Percentiles rank a stretch among this genome's conserved stretches.
These are phyloP conservation scores for Sclerotinia trifoliorum DNA, from an alignment of 2,329 filamentous ascomycete genomes.

Conservation along the genomic window DNA sequence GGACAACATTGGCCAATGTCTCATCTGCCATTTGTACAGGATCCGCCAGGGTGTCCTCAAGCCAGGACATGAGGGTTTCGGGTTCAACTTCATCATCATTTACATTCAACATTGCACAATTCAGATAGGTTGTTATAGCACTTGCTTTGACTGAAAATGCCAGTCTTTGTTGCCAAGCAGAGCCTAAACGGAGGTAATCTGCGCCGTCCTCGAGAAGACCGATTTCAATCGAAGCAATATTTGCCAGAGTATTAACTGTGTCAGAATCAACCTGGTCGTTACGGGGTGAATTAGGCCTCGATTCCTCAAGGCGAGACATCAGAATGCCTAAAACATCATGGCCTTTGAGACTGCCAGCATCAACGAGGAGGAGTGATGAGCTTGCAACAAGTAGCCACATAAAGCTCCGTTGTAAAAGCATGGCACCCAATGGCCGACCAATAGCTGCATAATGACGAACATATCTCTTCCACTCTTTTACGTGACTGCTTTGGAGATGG, in stretches of 20 bases:
- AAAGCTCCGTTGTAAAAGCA: constrained; percentile 86
- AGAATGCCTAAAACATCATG: constrained; percentile 72
- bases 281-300: constrained; percentile 45
- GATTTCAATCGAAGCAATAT: constrained; percentile 78
- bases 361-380: constrained; percentile 69
- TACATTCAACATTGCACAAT: constrained; percentile 67
- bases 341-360: constrained; percentile 57
- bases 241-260: constrained; percentile 63
- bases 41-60: constrained; percentile 79
- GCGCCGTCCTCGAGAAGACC: constrained; percentile 82
- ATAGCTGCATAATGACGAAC: constrained; percentile 77
- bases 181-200: constrained; percentile 85
- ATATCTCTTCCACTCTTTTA: constrained; percentile 86
- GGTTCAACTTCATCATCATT: constrained; percentile 79
- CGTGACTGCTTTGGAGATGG: constrained; percentile 59
- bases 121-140: constrained; percentile 78
- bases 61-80: constrained; percentile 77
- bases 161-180: constrained; percentile 80
- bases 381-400: constrained; percentile 79
- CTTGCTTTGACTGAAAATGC: constrained; percentile 83
- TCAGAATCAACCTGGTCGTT: constrained; percentile 52
- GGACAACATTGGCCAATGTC: constrained; percentile 70
- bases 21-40: constrained; percentile 78
- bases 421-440: constrained; percentile 81
- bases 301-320: constrained; percentile 50